Evolutionary conservation across 2,329 filamentous ascomycete species (phyloP).

Genomic region (Blastomyces percursus): DNA sequence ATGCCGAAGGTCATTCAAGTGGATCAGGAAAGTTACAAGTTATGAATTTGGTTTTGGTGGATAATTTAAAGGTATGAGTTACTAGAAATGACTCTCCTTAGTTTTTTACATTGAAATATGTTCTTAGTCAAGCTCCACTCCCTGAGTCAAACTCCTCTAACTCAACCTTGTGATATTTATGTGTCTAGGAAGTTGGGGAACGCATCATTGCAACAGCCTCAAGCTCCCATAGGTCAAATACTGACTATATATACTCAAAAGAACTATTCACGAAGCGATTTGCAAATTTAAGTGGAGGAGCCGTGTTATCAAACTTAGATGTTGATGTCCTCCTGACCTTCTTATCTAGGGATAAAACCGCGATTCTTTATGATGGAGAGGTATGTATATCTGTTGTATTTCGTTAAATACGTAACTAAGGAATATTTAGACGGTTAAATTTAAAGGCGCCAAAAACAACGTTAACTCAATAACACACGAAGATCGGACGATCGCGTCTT

Average conservation of each 20-base stretch:
- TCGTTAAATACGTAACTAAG: slow-evolving; percentile 34
- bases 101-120: background rate
- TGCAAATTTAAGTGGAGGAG: slow-evolving; percentile 39
- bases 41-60: slow-evolving; percentile 39
- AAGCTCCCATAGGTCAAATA: slow-evolving; percentile 38
- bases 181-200: slow-evolving; percentile 41
- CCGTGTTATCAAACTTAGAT: slow-evolving; percentile 51
- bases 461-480: slow-evolving; percentile 55
- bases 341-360: slow-evolving; percentile 54
- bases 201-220: slow-evolving; percentile 40
- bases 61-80: slow-evolving; percentile 45
- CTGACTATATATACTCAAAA: slow-evolving; percentile 58
- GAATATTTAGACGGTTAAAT: slow-evolving; percentile 55
- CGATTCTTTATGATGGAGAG: slow-evolving; percentile 39
- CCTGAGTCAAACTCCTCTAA: background rate
- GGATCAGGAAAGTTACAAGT: slow-evolving; percentile 26
- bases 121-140: background rate
- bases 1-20: slow-evolving; percentile 29
- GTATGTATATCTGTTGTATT: slow-evolving; percentile 33
- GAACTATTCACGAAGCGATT: slow-evolving; percentile 53
- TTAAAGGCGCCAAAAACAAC: slow-evolving; percentile 47
- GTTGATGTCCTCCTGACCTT: slow-evolving; percentile 60
- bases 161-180: background rate
- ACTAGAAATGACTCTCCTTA: background rate
- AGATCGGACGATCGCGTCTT: slow-evolving; percentile 69